Evolutionary conservation across 139 green algal genomes (phyloP).

Genomic region (Chlorella sp.): DNA sequence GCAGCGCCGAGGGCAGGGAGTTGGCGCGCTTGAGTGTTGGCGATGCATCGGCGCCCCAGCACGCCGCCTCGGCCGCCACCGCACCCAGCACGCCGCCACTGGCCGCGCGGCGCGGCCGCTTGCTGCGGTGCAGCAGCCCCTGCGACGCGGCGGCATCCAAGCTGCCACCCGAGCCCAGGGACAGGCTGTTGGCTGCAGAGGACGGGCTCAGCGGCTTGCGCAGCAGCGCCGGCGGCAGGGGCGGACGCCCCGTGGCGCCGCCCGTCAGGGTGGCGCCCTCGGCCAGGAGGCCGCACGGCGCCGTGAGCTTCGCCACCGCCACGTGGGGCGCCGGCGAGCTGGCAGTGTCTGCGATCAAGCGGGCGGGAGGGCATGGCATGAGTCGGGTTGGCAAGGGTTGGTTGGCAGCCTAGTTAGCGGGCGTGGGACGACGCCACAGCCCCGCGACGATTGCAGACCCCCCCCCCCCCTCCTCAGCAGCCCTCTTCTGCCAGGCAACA

Average conservation of each 20-base stretch:
- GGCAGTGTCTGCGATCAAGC: slow-evolving; percentile 37
- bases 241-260: not conserved
- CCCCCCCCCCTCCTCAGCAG: too few relatives aligned
- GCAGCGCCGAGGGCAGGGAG: slow-evolving; percentile 12
- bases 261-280: slow-evolving; percentile 6
- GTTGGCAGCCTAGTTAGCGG: too few relatives aligned
- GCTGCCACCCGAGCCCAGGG: slow-evolving; percentile 6
- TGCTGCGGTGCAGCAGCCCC: slow-evolving; percentile 10
- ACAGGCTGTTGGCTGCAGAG: slow-evolving; percentile 8
- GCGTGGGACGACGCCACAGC: too few relatives aligned
- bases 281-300: not conserved
- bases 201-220: not conserved
- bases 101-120: slow-evolving; percentile 34
- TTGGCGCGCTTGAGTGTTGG: slow-evolving; percentile 38
- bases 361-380: not conserved
- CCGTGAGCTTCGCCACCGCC: slow-evolving; percentile 7
- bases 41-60: slow-evolving; percentile 36
- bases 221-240: not conserved
- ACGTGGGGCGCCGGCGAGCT: slow-evolving; percentile 22
- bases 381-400: not conserved
- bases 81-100: slow-evolving; percentile 41
- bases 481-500: not conserved
- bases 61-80: slow-evolving; percentile 28
- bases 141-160: not conserved
- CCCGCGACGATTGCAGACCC: too few relatives aligned